Conservation (phyloP, 106 monocot species). For the Acanthochlamys bracteata region DNA sequence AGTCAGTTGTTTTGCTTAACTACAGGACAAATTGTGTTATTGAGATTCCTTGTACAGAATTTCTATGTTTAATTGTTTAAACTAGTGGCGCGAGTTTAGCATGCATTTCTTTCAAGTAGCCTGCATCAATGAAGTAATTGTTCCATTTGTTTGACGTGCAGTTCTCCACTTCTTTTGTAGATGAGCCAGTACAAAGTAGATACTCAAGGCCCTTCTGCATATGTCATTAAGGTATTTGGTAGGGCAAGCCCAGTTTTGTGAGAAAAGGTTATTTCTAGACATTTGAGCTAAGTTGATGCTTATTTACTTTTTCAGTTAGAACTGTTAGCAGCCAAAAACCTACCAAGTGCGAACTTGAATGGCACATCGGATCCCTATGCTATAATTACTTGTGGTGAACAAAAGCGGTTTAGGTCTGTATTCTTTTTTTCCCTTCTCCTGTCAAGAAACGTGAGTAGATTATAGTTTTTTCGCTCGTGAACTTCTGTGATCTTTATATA, state of each 20-base stretch:
- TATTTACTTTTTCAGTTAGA: constrained; percentile 53
- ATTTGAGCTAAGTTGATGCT: background rate
- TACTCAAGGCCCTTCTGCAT: constrained; percentile 38
- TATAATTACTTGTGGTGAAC: constrained; percentile 83
- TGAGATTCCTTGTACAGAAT: too few species aligned
- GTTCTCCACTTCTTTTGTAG: constrained; percentile 70
- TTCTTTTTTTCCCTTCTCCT: background rate
- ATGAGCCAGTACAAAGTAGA: constrained; percentile 50
- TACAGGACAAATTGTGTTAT: too few species aligned
- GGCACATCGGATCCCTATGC: constrained; percentile 97
- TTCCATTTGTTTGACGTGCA: constrained; percentile 43
- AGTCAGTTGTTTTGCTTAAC: too few species aligned
- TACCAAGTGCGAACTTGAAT: constrained; percentile 87
- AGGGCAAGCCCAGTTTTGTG: background rate
- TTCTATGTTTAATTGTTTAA: too few species aligned
- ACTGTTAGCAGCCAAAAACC: constrained; percentile 85
- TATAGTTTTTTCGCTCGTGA: background rate
- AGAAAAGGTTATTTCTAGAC: background rate
- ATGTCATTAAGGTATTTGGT: constrained; percentile 51
- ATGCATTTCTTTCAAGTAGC: background rate
- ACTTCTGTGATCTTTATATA: constrained; percentile 2
- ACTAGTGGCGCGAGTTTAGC: background rate
- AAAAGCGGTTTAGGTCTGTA: constrained; percentile 77
- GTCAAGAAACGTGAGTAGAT: background rate
- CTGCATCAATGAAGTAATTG: constrained; percentile 16